Conservation (phyloP, 2,329 filamentous ascomycete species). For the Arthrobotrys conoides region DNA sequence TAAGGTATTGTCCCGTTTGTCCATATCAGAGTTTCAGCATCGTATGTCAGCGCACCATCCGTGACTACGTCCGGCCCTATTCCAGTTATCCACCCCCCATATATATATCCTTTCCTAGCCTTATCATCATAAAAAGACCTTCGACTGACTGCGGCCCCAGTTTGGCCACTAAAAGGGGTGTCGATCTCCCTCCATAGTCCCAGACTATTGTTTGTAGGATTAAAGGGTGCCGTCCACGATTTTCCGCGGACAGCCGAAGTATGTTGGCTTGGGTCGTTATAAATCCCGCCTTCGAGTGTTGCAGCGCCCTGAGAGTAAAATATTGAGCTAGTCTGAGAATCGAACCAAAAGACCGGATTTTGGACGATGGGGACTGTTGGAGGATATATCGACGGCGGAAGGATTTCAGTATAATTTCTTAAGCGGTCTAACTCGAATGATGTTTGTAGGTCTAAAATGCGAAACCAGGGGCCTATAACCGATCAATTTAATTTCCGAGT, state of each 20-base stretch:
- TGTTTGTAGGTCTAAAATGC: conserved; percentile 32
- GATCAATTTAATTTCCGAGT: not conserved
- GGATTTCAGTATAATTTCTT: conserved; percentile 28
- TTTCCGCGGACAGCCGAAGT: conserved; percentile 22
- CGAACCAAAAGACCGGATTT: conserved; percentile 47
- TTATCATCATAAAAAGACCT: conserved; percentile 50
- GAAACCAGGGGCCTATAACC: conserved; percentile 44
- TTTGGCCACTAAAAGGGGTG: conserved; percentile 48
- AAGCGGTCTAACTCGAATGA: conserved; percentile 27
- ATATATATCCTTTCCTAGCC: conserved; percentile 47
- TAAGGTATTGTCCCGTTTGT: conserved; percentile 41
- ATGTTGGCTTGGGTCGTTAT: conserved; percentile 12
- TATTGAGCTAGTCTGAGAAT: conserved; percentile 40
- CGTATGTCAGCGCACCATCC: conserved; percentile 41
- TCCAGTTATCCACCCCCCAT: conserved; percentile 40
- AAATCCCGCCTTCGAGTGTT: conserved; percentile 43
- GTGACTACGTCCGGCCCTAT: conserved; percentile 22
- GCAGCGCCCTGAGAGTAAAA: conserved; percentile 44
- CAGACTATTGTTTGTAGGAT: conserved; percentile 30
- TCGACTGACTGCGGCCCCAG: conserved; percentile 37
- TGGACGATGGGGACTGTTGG: conserved; percentile 37
- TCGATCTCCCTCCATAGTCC: conserved; percentile 41
- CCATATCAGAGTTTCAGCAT: conserved; percentile 34
- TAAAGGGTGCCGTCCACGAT: conserved; percentile 43
- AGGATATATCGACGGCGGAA: conserved; percentile 44